Conservation (phyloP, 2,329 filamentous ascomycete species). For the Penicillium sp. region DNA sequence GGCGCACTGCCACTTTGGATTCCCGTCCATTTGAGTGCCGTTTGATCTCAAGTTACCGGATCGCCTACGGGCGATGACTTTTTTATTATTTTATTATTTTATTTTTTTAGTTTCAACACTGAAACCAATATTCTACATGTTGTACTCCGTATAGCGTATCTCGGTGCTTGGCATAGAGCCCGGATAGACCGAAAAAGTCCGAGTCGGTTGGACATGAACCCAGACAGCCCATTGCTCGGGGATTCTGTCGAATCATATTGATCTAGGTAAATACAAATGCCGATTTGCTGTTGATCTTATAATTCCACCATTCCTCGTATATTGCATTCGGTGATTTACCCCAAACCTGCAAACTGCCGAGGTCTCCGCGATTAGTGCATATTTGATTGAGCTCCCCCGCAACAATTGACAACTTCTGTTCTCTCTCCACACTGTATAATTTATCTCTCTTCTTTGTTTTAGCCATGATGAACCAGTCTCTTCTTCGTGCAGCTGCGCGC, state of each 20-base stretch:
- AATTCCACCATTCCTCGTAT: not conserved
- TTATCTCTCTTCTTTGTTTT: not conserved
- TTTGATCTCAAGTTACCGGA: not conserved
- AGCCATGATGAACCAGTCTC: conserved; percentile 32
- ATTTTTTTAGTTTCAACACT: too few species aligned
- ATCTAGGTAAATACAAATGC: not conserved
- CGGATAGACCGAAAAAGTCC: conserved; percentile 19
- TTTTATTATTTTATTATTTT: not conserved
- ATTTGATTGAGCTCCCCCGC: conserved; percentile 26
- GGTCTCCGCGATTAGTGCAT: conserved; percentile 23
- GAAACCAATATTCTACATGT: too few species aligned
- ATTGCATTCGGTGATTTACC: conserved; percentile 17
- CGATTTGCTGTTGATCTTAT: not conserved
- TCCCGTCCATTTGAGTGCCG: not conserved
- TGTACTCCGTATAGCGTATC: not conserved
- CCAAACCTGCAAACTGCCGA: conserved; percentile 24
- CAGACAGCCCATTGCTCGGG: conserved; percentile 3
- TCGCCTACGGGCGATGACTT: not conserved
- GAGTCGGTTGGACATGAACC: conserved; percentile 7
- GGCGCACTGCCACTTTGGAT: not conserved
- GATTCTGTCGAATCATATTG: conserved; percentile 13
- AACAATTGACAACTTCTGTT: conserved; percentile 9
- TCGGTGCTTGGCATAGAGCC: conserved; percentile 4
- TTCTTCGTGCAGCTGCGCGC: conserved; percentile 33
- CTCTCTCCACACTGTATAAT: conserved; percentile 1